phyloP scores from a whole-genome alignment of 345 rosid species.

The Syzygium aromaticum region DNA sequence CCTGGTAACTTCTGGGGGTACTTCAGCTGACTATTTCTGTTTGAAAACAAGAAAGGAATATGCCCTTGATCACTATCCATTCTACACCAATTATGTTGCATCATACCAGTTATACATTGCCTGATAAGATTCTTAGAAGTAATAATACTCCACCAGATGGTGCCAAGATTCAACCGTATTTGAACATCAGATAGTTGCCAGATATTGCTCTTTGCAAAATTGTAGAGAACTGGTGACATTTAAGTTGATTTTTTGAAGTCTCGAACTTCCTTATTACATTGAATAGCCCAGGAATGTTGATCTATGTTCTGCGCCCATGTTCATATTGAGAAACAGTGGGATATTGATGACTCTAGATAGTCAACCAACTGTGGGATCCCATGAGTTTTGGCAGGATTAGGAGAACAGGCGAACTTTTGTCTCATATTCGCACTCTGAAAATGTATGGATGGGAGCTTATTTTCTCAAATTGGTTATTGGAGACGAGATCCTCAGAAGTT shows the following conservation, averaged over 20 bases:
- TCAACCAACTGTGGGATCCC: not conserved
- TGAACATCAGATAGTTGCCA: not conserved
- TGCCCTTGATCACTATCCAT: not conserved
- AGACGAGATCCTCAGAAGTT: slow-evolving; percentile 74
- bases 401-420: slow-evolving; percentile 77
- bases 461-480: slow-evolving; percentile 71
- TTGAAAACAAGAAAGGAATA: not conserved
- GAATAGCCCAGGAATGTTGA: not conserved
- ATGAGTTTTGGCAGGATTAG: slow-evolving; percentile 49
- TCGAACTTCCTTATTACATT: not conserved
- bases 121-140: not conserved
- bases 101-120: not conserved
- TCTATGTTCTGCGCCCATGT: not conserved
- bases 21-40: not conserved
- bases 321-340: not conserved
- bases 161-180: not conserved
- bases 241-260: not conserved
- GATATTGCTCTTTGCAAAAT: not conserved
- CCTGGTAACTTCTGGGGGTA: not conserved
- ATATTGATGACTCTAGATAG: not conserved
- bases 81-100: not conserved
- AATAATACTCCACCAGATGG: not conserved
- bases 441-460: slow-evolving; percentile 86
- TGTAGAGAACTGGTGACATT: not conserved
- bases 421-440: slow-evolving; percentile 75